Base-by-base conservation (phyloP, 2,329 filamentous ascomycete species). In the Talaromyces albobiverticillius region DNA sequence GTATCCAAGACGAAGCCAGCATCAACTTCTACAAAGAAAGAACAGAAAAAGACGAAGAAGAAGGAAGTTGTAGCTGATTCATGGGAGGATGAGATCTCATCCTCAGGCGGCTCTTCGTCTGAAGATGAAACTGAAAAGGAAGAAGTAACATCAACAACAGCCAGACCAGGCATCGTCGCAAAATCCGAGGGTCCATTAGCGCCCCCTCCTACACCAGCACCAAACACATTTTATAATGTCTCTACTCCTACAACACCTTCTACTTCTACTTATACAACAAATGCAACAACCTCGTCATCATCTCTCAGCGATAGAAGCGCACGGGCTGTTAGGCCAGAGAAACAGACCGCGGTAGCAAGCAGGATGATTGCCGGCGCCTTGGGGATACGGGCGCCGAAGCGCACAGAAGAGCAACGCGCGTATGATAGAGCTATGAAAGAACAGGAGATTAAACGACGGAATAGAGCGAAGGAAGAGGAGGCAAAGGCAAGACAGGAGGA, bases 301-400 rank as follows among this genome's bases (percentile, higher is more conserved):
- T 32, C 60, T 52, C 22, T 55, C 52, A 32, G 56, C 31, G 50
- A 38, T 36, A 41, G 41, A 46, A 52, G 49, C 18, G 45, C 61
- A 9, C 64, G 65, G 13, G 56, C 51, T 40, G 36, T 40, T 53
- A 76, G 89, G 36, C 93, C 91, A 0, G 92, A 96, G 73, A 99
- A 96, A 78, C 95, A 92, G 58, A 95, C 95, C 57, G 90, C 91
- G 0, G 90, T 95, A 36, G 94, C 94, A 4, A 83, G 88, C 58
- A 80, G 94, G 56, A 81, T 99, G 82, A 97, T 99, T 68, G 91
- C 90, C 0, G 89, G 88, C 3, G 91, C 89, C 0, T 75, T 97
- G 60, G 94, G 94, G 1, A 82, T 96, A 52, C 84, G 86, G 65
- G 84, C 86, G 31, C 90, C 90, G 29, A 87, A 84, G 75, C 82